These are phyloP conservation scores for thale cress (Arabidopsis thaliana) DNA, from an alignment of 345 rosid species.

Conservation along the genomic window TAIR10.1 NC_003075.7:2533501-2534000, in stretches of 20 bases:
- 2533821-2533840: constrained; percentile 61
- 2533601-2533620: constrained; percentile 52
- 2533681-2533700: constrained; percentile 54
- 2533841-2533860: constrained; percentile 81
- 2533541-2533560: constrained; percentile 53
- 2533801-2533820: constrained; percentile 81
- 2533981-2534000: constrained; percentile 45
- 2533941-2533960: constrained; percentile 54
- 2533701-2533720: constrained; percentile 51
- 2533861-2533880: constrained; percentile 62
- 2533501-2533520: constrained; percentile 61
- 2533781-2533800: constrained; percentile 72
- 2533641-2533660: constrained; percentile 67
- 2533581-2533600: constrained; percentile 35
- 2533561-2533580: constrained; percentile 56
- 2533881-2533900: constrained; percentile 58
- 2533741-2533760: constrained; percentile 53
- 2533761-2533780: constrained; percentile 59
- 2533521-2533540: constrained; percentile 55
- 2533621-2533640: constrained; percentile 47
- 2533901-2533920: constrained; percentile 75
- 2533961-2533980: constrained; percentile 49
- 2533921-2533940: constrained; percentile 53
- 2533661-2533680: constrained; percentile 86
- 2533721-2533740: constrained; percentile 49